Base-by-base conservation (phyloP, 1,139 yeast species). In the Saccharomyces uvarum region DNA sequence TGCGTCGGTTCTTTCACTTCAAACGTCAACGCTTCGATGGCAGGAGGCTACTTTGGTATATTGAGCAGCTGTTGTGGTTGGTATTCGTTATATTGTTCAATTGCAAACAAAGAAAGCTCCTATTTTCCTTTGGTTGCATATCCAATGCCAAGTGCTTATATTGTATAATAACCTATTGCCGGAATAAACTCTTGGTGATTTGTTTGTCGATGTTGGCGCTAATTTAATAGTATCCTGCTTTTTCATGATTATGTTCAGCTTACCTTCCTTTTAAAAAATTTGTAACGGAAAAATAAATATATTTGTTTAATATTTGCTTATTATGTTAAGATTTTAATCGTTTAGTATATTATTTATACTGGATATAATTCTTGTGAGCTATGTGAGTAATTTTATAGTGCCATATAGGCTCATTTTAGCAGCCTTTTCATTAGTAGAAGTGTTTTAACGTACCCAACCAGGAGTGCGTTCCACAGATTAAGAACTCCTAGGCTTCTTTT, bases 31-130 rank as follows among this genome's bases (percentile, higher is more conserved):
- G 70, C 76, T 4, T 70, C 74, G 48, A 78, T 77, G 59, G 88
- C 87, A 16, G 89, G 87, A 53, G 90, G 89, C 29, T 81, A 81
- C 46, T 68, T 81, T 59, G 86, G 87, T n/a, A 70, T 83, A 32
- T 66, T 83, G 48, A 77, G 85, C n/a, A 79, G 85, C 1, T 70
- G 80, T 41, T 63, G 77, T 47, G 90, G 86, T 1, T 82, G 83
- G 73, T 83, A 76, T 67, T 68, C 70, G 51, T 86, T 87, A 4
- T 84, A 79, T 61, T 86, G 88, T 9, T 89, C 88, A 77, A 71
- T 83, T 51, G 84, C 87, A 31, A 82, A 77, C 56, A 69, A 71
- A 5, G 79, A 78, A 61, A 84, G 84, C 70, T 74, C 86, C 49
- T 84, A 83, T 68, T 53, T 83, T 51, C 75, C 78, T 33, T 77